phyloP scores from a whole-genome alignment of 352 stramenopile genomes.

The Pythium vanterpoolii region DNA sequence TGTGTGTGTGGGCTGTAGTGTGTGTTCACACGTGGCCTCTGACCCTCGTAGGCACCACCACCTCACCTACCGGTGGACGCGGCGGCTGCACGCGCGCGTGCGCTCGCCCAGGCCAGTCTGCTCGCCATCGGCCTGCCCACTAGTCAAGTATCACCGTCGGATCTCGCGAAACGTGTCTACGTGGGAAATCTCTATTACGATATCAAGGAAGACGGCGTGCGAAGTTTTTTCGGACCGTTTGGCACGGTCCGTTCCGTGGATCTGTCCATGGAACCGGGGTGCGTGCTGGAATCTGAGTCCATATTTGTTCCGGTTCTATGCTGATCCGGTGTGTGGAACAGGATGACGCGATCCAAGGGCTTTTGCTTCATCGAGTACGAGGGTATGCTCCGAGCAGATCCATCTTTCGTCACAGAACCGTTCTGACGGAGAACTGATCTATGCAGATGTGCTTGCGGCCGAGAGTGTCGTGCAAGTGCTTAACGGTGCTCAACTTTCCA shows the following conservation, averaged over 20 bases:
- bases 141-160: slow-evolving; percentile 44
- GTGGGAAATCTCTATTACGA: slow-evolving; percentile 84
- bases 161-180: slow-evolving; percentile 72
- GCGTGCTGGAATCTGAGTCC: neutral
- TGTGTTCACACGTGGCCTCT: slow-evolving; percentile 38
- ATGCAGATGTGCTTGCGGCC: slow-evolving; percentile 62
- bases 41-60: slow-evolving; percentile 37
- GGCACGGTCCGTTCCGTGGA: slow-evolving; percentile 71
- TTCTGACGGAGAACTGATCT: neutral
- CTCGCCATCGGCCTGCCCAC: slow-evolving; percentile 52
- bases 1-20: slow-evolving; percentile 19
- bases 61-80: slow-evolving; percentile 45
- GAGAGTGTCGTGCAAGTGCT: slow-evolving; percentile 78
- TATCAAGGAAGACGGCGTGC: slow-evolving; percentile 77
- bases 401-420: neutral
- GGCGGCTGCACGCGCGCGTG: slow-evolving; percentile 51
- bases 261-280: slow-evolving; percentile 75
- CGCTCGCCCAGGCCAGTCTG: slow-evolving; percentile 67
- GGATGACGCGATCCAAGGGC: slow-evolving; percentile 62
- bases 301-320: neutral
- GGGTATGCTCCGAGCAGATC: slow-evolving; percentile 15
- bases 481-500: slow-evolving; percentile 57
- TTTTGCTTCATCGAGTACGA: slow-evolving; percentile 85
- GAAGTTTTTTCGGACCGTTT: slow-evolving; percentile 61
- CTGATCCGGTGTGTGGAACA: no score